phyloP scores from a whole-genome alignment of 2,329 filamentous ascomycete genomes.

The Epichloe sibirici region DNA sequence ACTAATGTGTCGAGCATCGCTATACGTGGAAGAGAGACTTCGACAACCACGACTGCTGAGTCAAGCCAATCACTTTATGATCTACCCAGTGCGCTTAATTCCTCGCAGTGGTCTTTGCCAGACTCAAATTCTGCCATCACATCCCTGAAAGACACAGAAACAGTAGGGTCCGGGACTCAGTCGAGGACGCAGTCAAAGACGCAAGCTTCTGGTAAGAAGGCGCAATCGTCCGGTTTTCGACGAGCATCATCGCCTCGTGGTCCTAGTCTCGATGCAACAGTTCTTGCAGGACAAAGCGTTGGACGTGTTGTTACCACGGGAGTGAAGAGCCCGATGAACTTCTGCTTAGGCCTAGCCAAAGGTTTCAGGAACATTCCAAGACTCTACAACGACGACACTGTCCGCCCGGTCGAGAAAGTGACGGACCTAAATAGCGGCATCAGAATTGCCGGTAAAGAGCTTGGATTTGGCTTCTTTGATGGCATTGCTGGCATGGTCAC shows the following conservation, averaged over 20 bases:
- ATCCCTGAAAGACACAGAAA: not conserved
- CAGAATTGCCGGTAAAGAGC: constrained; percentile 65
- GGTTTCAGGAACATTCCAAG: constrained; percentile 82
- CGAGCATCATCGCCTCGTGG: constrained; percentile 12
- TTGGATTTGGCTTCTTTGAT: constrained; percentile 67
- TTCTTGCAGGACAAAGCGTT: constrained; percentile 55
- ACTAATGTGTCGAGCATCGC: not conserved
- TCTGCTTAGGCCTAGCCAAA: constrained; percentile 68
- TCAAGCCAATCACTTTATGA: not conserved
- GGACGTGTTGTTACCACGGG: constrained; percentile 63
- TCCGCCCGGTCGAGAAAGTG: constrained; percentile 67
- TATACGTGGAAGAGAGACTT: not conserved
- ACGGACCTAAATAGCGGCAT: constrained; percentile 66
- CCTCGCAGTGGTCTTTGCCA: not conserved
- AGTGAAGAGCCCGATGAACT: constrained; percentile 71
- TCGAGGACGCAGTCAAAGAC: not conserved
- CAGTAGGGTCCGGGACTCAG: not conserved
- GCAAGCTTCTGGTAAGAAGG: constrained; percentile 4
- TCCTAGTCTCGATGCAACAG: constrained; percentile 40
- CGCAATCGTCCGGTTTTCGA: constrained; percentile 9
- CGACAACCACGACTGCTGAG: not conserved
- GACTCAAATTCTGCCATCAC: not conserved
- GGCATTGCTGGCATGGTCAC: constrained; percentile 71
- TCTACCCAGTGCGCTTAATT: not conserved
- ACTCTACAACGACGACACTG: constrained; percentile 73